Percentiles rank a stretch among this genome's conserved stretches.
Evolutionary conservation across 495 filamentous ascomycete species (phyloP).

Genomic region (Hyaloscypha bicolor): DNA sequence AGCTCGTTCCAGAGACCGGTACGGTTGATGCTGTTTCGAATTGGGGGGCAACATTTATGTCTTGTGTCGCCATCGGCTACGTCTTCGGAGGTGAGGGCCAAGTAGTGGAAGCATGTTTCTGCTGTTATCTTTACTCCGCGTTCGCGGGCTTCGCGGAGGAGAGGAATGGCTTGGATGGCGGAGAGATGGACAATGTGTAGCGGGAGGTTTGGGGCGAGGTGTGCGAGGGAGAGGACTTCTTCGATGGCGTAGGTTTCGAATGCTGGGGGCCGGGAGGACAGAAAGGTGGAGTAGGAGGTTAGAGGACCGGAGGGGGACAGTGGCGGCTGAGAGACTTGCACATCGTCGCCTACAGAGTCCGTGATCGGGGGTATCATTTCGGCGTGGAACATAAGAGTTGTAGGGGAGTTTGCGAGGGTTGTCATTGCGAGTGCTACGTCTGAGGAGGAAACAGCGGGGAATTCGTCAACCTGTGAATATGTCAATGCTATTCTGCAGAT

Average conservation of each 20-base stretch:
- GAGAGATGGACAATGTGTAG: constrained; percentile 96
- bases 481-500: constrained; percentile 1
- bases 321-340: constrained; percentile 72
- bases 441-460: constrained; percentile 79
- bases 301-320: constrained; percentile 74
- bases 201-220: constrained; percentile 78
- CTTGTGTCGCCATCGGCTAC: constrained; percentile 89
- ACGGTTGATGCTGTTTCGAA: constrained; percentile 81
- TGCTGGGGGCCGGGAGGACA: constrained; percentile 83
- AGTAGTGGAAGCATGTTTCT: constrained; percentile 98
- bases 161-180: constrained; percentile 87
- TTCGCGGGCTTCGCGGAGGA: constrained; percentile 79
- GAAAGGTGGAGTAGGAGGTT: constrained; percentile 84
- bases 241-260: constrained; percentile 93
- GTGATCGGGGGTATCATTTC: constrained; percentile 94
- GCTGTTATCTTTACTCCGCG: constrained; percentile 87
- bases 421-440: constrained; percentile 82
- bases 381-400: constrained; percentile 97
- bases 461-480: constrained; percentile 77
- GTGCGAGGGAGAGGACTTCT: constrained; percentile 79
- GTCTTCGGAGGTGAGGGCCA: constrained; percentile 85
- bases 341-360: constrained; percentile 77
- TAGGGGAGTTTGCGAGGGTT: constrained; percentile 73
- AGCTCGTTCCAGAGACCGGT: constrained; percentile 88
- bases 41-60: constrained; percentile 98